Percentiles rank a stretch among this genome's conserved stretches.
phyloP scores from a whole-genome alignment of 768 basidiomycete species.

The Trametes cinnabarina region DNA sequence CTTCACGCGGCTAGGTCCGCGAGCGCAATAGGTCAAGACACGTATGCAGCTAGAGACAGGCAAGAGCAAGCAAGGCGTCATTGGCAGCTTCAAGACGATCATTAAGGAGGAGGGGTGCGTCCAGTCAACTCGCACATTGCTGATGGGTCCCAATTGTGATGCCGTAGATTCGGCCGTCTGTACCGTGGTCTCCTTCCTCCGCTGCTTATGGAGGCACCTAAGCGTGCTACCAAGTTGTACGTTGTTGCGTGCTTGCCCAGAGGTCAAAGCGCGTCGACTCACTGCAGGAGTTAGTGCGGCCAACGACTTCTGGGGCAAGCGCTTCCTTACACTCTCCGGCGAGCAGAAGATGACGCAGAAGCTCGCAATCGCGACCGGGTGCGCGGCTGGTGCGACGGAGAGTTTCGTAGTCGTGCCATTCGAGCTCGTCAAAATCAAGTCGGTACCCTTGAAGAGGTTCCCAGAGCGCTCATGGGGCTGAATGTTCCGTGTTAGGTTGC shows the following conservation, averaged over 20 bases:
- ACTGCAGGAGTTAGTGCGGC: slow-evolving; percentile 51
- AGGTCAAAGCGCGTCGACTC: neutral
- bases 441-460: slow-evolving; percentile 4
- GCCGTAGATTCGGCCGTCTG: slow-evolving; percentile 65
- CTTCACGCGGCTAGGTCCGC: slow-evolving; percentile 12
- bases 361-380: slow-evolving; percentile 88
- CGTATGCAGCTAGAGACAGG: slow-evolving; percentile 96
- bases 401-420: slow-evolving; percentile 95
- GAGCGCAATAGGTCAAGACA: slow-evolving; percentile 77
- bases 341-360: slow-evolving; percentile 83
- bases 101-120: slow-evolving; percentile 87
- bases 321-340: slow-evolving; percentile 58
- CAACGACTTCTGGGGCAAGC: slow-evolving; percentile 96
- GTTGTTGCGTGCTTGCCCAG: slow-evolving; percentile 26
- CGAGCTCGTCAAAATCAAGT: slow-evolving; percentile 91
- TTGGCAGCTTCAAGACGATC: slow-evolving; percentile 82
- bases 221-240: slow-evolving; percentile 95
- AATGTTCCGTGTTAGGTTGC: slow-evolving; percentile 49
- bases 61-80: slow-evolving; percentile 68
- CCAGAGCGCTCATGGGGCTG: neutral
- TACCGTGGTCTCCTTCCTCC: slow-evolving; percentile 98
- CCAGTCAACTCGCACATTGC: slow-evolving; percentile 8
- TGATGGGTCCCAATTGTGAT: no score
- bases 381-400: slow-evolving; percentile 93
- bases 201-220: slow-evolving; percentile 92